Percentiles rank a stretch among this genome's conserved stretches.
These are phyloP conservation scores for Platismatia glauca DNA, from an alignment of 495 filamentous ascomycete genomes.

Conservation along the genomic window DNA sequence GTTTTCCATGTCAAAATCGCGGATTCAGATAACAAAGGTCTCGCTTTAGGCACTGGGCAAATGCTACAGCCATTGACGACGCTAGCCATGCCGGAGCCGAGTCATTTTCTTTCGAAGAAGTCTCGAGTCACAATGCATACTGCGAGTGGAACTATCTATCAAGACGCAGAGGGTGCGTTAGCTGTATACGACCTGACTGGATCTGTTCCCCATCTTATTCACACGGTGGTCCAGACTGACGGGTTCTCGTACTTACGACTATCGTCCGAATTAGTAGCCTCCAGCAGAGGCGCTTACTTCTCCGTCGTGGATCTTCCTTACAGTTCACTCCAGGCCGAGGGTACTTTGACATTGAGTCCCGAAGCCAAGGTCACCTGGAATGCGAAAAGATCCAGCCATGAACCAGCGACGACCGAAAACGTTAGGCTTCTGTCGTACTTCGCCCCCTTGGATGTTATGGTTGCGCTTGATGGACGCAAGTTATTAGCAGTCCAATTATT, in stretches of 20 bases:
- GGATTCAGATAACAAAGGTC: neutral
- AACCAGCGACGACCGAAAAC: neutral
- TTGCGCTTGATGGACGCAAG: slow-evolving; percentile 39
- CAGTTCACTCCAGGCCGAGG: slow-evolving; percentile 15
- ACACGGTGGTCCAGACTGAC: slow-evolving; percentile 4
- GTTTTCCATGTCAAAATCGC: slow-evolving; percentile 2
- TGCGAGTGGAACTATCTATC: slow-evolving; percentile 17
- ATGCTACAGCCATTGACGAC: slow-evolving; percentile 6
- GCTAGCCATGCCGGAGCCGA: slow-evolving; percentile 14
- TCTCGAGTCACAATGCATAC: slow-evolving; percentile 15
- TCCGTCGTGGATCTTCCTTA: slow-evolving; percentile 18
- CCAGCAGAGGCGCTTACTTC: slow-evolving; percentile 2
- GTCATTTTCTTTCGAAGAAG: neutral
- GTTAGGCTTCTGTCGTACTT: slow-evolving; percentile 40
- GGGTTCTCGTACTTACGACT: slow-evolving; percentile 18
- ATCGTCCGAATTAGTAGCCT: slow-evolving; percentile 17
- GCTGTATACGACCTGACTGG: slow-evolving; percentile 18
- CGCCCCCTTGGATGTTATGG: slow-evolving; percentile 39
- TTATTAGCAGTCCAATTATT: slow-evolving; percentile 46
- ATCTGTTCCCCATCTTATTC: slow-evolving; percentile 8
- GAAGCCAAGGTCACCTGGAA: neutral
- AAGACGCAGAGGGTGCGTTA: slow-evolving; percentile 7
- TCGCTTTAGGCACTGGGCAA: neutral
- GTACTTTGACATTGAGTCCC: neutral
- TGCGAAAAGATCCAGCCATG: neutral